These are phyloP conservation scores for Dimocarpus longan DNA, from an alignment of 345 rosid species.

Conservation along the genomic window DNA sequence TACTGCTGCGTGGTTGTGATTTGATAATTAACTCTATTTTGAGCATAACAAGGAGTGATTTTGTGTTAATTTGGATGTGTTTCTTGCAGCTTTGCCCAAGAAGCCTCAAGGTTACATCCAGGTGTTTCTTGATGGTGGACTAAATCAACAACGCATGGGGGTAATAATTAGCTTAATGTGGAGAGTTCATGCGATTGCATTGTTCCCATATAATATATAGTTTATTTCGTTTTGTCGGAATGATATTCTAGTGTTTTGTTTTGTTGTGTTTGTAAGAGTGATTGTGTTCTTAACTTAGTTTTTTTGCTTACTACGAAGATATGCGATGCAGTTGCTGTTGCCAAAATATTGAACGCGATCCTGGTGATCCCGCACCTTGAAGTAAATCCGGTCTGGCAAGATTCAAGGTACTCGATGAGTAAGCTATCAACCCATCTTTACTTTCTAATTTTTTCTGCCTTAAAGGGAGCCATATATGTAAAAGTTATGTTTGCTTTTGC, in stretches of 20 bases:
- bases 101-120: slow-evolving; percentile 74
- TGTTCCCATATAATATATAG: neutral
- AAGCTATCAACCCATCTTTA: slow-evolving; percentile 16
- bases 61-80: slow-evolving; percentile 8
- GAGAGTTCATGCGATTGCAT: neutral
- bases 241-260: neutral
- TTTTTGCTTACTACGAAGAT: slow-evolving; percentile 45
- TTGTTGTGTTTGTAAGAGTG: neutral
- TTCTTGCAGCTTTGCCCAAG: slow-evolving; percentile 54
- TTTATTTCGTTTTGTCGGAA: neutral
- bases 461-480: neutral
- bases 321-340: slow-evolving; percentile 98
- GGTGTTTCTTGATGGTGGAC: slow-evolving; percentile 95
- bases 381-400: slow-evolving; percentile 99
- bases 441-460: neutral
- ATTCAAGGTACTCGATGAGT: slow-evolving; percentile 67
- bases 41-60: neutral
- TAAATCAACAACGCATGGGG: slow-evolving; percentile 99
- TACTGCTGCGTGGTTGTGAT: neutral
- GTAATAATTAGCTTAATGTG: slow-evolving; percentile 40
- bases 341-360: slow-evolving; percentile 84
- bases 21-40: neutral
- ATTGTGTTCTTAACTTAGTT: slow-evolving; percentile 8
- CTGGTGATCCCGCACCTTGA: slow-evolving; percentile 92
- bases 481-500: slow-evolving; percentile 29